Conservation (phyloP, 1,139 yeast species). For the Diutina rugosa region DNA sequence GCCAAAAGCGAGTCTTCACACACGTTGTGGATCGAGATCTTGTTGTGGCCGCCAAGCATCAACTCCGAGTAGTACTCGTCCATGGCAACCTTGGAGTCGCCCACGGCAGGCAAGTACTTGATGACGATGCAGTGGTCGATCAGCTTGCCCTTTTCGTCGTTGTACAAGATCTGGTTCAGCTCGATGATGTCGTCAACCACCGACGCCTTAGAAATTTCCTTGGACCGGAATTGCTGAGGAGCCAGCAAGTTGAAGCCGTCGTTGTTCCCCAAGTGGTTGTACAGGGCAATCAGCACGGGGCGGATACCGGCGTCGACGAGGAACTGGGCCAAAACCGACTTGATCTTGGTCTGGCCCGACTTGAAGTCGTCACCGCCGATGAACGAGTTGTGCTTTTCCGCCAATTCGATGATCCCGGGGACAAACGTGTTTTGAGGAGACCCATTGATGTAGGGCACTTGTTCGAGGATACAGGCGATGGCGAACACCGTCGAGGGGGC, state of each 20-base stretch:
- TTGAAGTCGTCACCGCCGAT: conserved; percentile 98
- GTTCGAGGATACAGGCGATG: conserved; percentile 81
- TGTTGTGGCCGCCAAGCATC: conserved; percentile 96
- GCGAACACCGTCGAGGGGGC: conserved; percentile 91
- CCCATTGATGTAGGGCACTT: conserved; percentile 85
- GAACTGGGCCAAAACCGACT: conserved; percentile 91
- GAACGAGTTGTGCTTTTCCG: conserved; percentile 62
- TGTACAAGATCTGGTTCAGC: conserved; percentile 76
- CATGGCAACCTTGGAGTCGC: conserved; percentile 96
- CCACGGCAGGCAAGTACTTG: conserved; percentile 88
- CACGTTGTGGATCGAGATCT: conserved; percentile 85
- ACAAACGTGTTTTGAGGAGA: conserved; percentile 97
- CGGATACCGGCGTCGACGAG: conserved; percentile 95
- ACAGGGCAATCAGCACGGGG: conserved; percentile 87
- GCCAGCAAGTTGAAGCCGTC: conserved; percentile 90
- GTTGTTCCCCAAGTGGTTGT: conserved; percentile 93
- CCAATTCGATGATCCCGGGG: conserved; percentile 86
- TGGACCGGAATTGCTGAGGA: conserved; percentile 87
- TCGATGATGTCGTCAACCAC: conserved; percentile 93
- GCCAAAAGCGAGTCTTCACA: conserved; percentile 95
- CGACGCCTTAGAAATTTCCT: conserved; percentile 86
- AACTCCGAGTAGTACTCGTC: conserved; percentile 94
- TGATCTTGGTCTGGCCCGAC: conserved; percentile 91
- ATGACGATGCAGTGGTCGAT: conserved; percentile 94
- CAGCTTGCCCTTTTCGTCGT: conserved; percentile 62